Base-by-base conservation (phyloP, 139 green algal species). In the Coelastrella sp. region DNA sequence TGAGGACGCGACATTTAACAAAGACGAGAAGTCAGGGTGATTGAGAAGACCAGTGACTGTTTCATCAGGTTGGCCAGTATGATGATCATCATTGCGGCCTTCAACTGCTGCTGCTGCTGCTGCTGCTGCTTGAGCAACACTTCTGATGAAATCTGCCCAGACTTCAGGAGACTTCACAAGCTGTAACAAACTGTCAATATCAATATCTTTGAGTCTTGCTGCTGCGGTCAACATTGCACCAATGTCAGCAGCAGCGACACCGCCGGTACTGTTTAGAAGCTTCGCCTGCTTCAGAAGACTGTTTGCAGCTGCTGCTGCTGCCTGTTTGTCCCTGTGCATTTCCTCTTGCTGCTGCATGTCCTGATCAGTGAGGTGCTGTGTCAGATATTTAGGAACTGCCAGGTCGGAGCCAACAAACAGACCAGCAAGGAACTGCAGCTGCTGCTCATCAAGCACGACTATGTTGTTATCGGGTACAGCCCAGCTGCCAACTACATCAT, bases 41-140 rank as follows among this genome's bases (percentile, higher is more conserved):
- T 79, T 9, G 9, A 25, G 3, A 57, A 59, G 19, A 9, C 19
- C 67, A 34, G 34, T 37, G 1, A 32, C 64, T 74, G 64, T 30
- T 73, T 6, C 64, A 48, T 27, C 64, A 23, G 25, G n/a, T n/a
- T n/a, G n/a, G n/a, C n/a, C n/a, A n/a, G n/a, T 11, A 15, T 57
- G 48, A 57, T 57, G 21, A 38, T 25, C 38, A 38, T 32, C 45
- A 21, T 21, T 25, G 5, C 4, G 2, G 21, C 17, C 7, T 40
- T n/a, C 38, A 63, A 40, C 45, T 80, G 72, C 48, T 81, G 73
- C 50, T 68, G 73, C 73, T 81, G 50, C 73, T 81, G 50, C 48
- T 51, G 73, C 45, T 57, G 45, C n/a, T 57, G 15, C 45, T 9
- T 57, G 11, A 13, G 37, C 37, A 37, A 32, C 23, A 27, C 23